A percentile compares a stretch with the other conserved stretches of the same genome.
Conservation (phyloP, 2,329 filamentous ascomycete genomes). For the Hymenoscyphus albidus region DNA sequence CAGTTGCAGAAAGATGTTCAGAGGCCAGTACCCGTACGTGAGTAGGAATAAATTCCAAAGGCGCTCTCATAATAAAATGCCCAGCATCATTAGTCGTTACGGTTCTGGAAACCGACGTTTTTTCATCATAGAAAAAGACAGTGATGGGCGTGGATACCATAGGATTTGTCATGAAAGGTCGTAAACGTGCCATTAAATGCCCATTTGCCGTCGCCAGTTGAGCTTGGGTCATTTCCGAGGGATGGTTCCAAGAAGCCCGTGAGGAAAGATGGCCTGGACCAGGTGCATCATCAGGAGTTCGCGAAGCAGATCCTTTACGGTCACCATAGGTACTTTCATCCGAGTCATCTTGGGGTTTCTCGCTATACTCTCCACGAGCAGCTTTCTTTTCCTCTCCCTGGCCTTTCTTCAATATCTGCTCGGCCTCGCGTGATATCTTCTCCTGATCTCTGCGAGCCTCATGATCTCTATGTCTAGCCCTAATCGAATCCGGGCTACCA, state of each 20-base stretch:
- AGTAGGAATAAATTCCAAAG: constrained; percentile 85
- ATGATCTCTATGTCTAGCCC: constrained; percentile 39
- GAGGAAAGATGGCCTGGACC: constrained; percentile 41
- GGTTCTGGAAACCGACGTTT: constrained; percentile 76
- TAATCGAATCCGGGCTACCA: constrained; percentile 30
- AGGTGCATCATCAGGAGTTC: constrained; percentile 29
- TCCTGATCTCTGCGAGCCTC: constrained; percentile 56
- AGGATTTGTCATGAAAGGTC: constrained; percentile 85
- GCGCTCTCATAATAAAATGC: constrained; percentile 77
- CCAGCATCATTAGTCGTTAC: constrained; percentile 83
- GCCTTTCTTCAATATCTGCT: constrained; percentile 69
- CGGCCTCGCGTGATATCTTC: constrained; percentile 69
- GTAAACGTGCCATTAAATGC: constrained; percentile 81
- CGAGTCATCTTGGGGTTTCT: constrained; percentile 50
- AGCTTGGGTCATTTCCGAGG: constrained; percentile 63
- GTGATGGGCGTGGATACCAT: constrained; percentile 75
- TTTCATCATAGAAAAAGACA: constrained; percentile 90
- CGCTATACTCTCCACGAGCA: constrained; percentile 69
- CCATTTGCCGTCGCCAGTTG: constrained; percentile 78
- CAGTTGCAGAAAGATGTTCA: constrained; percentile 76
- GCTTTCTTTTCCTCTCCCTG: constrained; percentile 68
- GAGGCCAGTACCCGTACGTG: constrained; percentile 84
- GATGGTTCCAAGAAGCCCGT: constrained; percentile 39
- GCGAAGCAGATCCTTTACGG: constrained; percentile 20
- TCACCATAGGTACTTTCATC: constrained; percentile 35